A percentile compares a stretch with the other conserved stretches of the same genome.
phyloP scores from a whole-genome alignment of 2,329 filamentous ascomycete genomes.

The Diaporthe citri region DNA sequence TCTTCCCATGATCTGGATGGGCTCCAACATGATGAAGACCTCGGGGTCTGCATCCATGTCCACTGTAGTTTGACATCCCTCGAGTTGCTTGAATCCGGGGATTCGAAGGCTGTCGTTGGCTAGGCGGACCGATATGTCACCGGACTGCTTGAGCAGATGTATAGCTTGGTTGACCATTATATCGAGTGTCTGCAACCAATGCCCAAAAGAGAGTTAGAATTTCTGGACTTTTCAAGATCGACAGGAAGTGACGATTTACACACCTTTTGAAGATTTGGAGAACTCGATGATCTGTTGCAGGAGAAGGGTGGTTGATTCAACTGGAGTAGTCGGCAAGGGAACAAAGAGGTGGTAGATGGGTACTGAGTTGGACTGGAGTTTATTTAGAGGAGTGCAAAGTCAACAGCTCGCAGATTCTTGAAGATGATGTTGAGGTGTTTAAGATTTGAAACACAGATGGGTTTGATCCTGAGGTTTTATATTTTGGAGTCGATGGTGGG shows the following conservation, averaged over 20 bases:
- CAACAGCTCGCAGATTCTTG: no score
- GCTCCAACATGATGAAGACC: not conserved
- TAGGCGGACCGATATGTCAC: not conserved
- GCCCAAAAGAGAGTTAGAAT: not conserved
- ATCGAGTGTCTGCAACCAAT: not conserved
- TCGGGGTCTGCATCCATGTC: slow-evolving; percentile 1
- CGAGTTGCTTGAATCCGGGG: not conserved
- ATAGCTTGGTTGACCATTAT: not conserved
- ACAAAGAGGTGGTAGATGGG: not conserved
- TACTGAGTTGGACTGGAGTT: not conserved
- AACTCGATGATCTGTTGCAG: no score
- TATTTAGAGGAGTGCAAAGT: not conserved
- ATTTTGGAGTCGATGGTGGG: no score
- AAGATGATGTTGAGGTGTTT: not conserved
- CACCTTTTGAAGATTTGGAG: no score
- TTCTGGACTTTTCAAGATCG: no score
- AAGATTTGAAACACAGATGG: not conserved
- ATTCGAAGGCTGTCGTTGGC: not conserved
- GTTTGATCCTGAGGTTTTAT: no score
- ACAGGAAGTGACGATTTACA: no score
- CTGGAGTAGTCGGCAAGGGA: no score
- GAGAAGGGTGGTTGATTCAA: no score
- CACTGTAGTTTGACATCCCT: not conserved
- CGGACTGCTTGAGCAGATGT: not conserved
- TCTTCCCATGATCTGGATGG: not conserved